phyloP scores from a whole-genome alignment of 495 filamentous ascomycete genomes.

The Tuber borchii region DNA sequence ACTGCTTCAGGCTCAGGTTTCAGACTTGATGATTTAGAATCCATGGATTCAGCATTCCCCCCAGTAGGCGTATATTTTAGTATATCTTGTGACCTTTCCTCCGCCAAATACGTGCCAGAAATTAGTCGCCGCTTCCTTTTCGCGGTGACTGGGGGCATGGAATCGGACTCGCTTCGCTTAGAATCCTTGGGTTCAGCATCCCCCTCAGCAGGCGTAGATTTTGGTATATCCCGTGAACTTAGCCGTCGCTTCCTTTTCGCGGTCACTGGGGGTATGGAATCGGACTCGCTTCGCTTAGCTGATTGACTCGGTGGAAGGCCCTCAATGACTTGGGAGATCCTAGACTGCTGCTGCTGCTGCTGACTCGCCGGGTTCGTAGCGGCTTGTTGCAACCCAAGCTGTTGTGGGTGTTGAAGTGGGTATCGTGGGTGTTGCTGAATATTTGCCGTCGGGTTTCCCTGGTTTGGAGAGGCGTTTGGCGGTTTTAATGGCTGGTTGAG shows the following conservation, averaged over 20 bases:
- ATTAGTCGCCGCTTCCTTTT: slow-evolving; percentile 37
- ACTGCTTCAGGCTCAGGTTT: too few species aligned
- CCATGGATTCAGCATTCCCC: slow-evolving; percentile 27
- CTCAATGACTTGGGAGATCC: slow-evolving; percentile 13
- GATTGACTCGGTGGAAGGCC: slow-evolving; percentile 1
- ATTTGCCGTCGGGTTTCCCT: slow-evolving; percentile 8
- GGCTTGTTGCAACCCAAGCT: slow-evolving; percentile 24
- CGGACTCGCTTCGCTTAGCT: slow-evolving; percentile 38
- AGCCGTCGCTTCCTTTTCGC: slow-evolving; percentile 37
- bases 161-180: slow-evolving; percentile 39
- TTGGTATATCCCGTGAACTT: slow-evolving; percentile 32
- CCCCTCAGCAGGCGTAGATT: slow-evolving; percentile 24
- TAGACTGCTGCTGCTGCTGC: slow-evolving; percentile 10
- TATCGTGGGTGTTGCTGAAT: slow-evolving; percentile 21
- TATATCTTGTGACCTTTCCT: slow-evolving; percentile 35
- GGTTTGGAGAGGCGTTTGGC: slow-evolving; percentile 18
- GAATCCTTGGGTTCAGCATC: slow-evolving; percentile 27
- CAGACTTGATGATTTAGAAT: neutral
- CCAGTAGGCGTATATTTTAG: slow-evolving; percentile 25
- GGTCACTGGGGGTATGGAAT: slow-evolving; percentile 22
- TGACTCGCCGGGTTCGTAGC: slow-evolving; percentile 6
- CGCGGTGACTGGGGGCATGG: slow-evolving; percentile 20
- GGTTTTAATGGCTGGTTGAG: slow-evolving; percentile 16
- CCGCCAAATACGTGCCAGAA: slow-evolving; percentile 35
- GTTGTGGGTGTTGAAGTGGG: slow-evolving; percentile 22